Base-by-base conservation (phyloP, 2,329 filamentous ascomycete genomes). In the Diaporthe sp. region DNA sequence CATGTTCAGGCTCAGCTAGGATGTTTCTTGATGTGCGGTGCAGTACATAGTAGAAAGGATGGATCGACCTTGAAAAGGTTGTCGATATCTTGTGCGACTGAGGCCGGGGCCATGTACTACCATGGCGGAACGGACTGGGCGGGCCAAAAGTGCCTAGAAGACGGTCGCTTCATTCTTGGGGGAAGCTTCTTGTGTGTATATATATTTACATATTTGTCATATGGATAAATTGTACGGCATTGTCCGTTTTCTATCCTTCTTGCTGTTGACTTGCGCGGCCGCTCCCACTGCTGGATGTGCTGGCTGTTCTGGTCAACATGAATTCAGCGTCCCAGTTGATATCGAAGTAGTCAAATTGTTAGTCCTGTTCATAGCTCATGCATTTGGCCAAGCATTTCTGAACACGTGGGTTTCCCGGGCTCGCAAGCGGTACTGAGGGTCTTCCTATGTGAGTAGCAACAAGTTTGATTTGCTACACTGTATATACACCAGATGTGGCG, bases 1-100 rank as follows among this genome's bases (percentile, higher is more conserved):
- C 12, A 77, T 85, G 54, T 85, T 80, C 61, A 79, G 77, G 78
- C 79, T 77, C 61, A 75, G 73, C 10, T 81, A 54, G 10, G 2
- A 5, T 17, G 33, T 19, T n/a, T n/a, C n/a, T 8, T 17, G 12
- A 22, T 45, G 40, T 28, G 40, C 4, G 17, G 0, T 55, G 17
- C 2, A 6, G n/a, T n/a, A 3, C 25, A 28, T 12, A 1, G 33
- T n/a, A 13, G 17, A n/a, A n/a, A n/a, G n/a, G 2, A 12, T 40
- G 19, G 33, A 40, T 35, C 9, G 7, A 12, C 2, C 22, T 19
- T 5, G 22, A 28, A 15, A 38, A 38, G 35, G 17, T 60, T 38
- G 52, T n/a, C n/a, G n/a, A n/a, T n/a, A 19, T 55, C 42, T 6
- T 45, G 42, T 10, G 5, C 13, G 25, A 28, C 12, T n/a, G 13